Percentiles rank a stretch among this genome's conserved stretches.
phyloP scores from a whole-genome alignment of 2,329 filamentous ascomycete genomes.

The Colletotrichum horii region DNA sequence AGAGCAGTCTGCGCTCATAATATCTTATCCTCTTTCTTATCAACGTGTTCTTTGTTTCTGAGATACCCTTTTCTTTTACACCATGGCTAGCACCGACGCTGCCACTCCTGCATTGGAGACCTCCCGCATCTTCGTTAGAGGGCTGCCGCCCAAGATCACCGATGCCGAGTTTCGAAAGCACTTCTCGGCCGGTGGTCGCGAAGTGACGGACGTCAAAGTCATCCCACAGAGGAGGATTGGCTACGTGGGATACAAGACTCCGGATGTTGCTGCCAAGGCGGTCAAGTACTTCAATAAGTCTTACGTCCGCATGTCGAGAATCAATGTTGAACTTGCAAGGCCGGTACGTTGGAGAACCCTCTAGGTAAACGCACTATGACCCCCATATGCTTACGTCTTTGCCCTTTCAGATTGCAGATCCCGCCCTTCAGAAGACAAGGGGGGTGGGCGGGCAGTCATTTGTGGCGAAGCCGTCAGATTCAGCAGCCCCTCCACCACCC shows the following conservation, averaged over 20 bases:
- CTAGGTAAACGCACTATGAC: neutral
- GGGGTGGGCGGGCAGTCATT: neutral
- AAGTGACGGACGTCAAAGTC: slow-evolving; percentile 91
- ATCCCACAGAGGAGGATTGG: slow-evolving; percentile 90
- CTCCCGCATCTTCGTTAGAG: slow-evolving; percentile 80
- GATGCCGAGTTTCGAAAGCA: slow-evolving; percentile 89
- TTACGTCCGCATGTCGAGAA: slow-evolving; percentile 95
- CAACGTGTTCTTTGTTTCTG: slow-evolving; percentile 9
- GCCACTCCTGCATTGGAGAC: slow-evolving; percentile 47
- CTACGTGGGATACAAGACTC: slow-evolving; percentile 90
- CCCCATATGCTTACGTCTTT: slow-evolving; percentile 1
- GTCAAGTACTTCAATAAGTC: slow-evolving; percentile 95
- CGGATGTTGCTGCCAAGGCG: slow-evolving; percentile 80
- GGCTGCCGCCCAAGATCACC: slow-evolving; percentile 83
- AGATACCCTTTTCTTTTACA: slow-evolving; percentile 26
- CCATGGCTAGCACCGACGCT: slow-evolving; percentile 18
- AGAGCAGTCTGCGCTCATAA: slow-evolving; percentile 8
- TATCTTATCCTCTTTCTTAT: neutral
- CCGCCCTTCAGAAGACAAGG: slow-evolving; percentile 34
- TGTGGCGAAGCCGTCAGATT: slow-evolving; percentile 10
- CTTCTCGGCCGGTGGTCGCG: slow-evolving; percentile 74
- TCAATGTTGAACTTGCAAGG: slow-evolving; percentile 85
- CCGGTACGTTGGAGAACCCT: slow-evolving; percentile 45
- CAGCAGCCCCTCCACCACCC: slow-evolving; percentile 18
- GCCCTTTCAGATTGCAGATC: slow-evolving; percentile 44